Evolutionary conservation across 108 stramenopile genomes (phyloP), one percentile per base, ranked within the genome.

Genomic region (Stephanodiscus triporus): DNA sequence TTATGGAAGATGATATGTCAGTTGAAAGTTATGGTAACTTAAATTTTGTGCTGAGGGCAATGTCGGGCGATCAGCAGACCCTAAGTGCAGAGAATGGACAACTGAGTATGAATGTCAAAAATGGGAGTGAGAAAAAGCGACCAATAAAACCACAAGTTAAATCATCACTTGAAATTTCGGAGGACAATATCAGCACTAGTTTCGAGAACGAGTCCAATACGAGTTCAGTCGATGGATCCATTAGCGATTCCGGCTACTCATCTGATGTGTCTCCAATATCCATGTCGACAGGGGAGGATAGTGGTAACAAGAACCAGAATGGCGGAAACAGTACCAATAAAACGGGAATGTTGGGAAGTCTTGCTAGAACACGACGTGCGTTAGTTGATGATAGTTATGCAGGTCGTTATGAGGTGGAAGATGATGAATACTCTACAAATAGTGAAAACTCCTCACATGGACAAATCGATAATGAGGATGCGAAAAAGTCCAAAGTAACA

Each of bases 191-290:
- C 63, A 66, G 68, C 54, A 61, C 68, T 23, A 17, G 17, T 45
- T 62, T 51, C 37, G 77, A 78, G 13, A 72, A 67, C 36, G 77
- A 78, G 54, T 78, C 70, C 20, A 78, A 72, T 27, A 67, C 77
- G 2, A 72, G 77, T 29, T 78, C 68, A 19, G 36, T 61, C 8
- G 49, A 67, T 37, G 66, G 47, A 36, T 67, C 50, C 29, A 67
- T 53, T 34, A 67, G 49, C 26, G 26, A 24, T 22, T 61, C 74
- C 11, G 56, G 43, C 3, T 64, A 34, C 27, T 19, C 20, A 23
- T 38, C 68, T 24, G 53, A 68, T 20, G 54, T 77, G 19, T 69
- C 68, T n/a, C 76, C 76, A 24, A 64, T 77, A 16, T 68, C 76
- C 19, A 70, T 66, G 70, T 71, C 30, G 34, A 32, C 70, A 37